phyloP scores from a whole-genome alignment of 2,329 filamentous ascomycete genomes.

The Cadophora luteo-olivacea region DNA sequence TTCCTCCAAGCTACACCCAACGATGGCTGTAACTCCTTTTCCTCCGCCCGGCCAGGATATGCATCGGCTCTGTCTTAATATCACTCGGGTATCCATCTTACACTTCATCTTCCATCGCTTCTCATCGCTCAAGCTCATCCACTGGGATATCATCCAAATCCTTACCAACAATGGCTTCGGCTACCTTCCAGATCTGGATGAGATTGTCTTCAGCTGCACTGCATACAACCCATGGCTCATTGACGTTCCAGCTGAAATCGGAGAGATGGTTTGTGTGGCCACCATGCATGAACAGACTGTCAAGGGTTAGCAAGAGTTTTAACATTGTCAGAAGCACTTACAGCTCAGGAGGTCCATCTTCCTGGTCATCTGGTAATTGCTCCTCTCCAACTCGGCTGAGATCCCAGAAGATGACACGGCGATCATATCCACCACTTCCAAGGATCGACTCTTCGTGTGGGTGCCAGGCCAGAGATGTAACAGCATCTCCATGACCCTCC shows the following conservation, averaged over 20 bases:
- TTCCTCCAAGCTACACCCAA: background rate
- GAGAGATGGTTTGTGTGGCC: conserved; percentile 96
- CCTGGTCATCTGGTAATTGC: conserved; percentile 91
- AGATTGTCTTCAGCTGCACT: conserved; percentile 97
- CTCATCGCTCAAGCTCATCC: conserved; percentile 73
- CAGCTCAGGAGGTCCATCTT: conserved; percentile 95
- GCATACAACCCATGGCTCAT: conserved; percentile 95
- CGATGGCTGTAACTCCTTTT: conserved; percentile 20
- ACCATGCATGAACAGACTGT: conserved; percentile 94
- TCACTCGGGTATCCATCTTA: conserved; percentile 19
- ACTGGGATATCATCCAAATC: conserved; percentile 77
- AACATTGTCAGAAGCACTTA: conserved; percentile 54
- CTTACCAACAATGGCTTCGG: conserved; percentile 80
- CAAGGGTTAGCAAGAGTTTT: conserved; percentile 16
- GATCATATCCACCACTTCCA: conserved; percentile 90
- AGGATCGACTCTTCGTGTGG: conserved; percentile 88
- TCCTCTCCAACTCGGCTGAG: conserved; percentile 90
- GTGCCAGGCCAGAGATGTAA: conserved; percentile 94
- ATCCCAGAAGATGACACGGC: conserved; percentile 96
- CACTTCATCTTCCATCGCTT: background rate
- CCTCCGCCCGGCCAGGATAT: conserved; percentile 1
- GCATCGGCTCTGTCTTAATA: conserved; percentile 1
- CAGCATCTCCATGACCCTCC: conserved; percentile 85
- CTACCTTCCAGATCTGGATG: conserved; percentile 92
- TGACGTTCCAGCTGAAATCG: conserved; percentile 97